A percentile compares a stretch with the other conserved stretches of the same genome.
phyloP scores from a whole-genome alignment of 495 filamentous ascomycete genomes.

The Xylaria nigripes region DNA sequence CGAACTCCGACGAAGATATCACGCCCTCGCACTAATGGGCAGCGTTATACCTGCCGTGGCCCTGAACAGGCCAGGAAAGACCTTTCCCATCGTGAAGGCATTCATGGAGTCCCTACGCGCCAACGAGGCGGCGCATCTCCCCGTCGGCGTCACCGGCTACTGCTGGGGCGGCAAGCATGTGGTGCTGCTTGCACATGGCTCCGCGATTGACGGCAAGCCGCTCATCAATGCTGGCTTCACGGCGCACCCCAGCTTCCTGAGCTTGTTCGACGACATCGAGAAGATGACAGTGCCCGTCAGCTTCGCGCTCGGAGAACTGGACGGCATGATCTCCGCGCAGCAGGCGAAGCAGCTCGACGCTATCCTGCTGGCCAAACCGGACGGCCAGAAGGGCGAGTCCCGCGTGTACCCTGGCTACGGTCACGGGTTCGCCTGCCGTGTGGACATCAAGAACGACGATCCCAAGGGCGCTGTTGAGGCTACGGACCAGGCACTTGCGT shows the following conservation, averaged over 20 bases:
- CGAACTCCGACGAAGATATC: slow-evolving; percentile 18
- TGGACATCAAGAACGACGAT: slow-evolving; percentile 6
- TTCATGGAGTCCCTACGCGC: slow-evolving; percentile 11
- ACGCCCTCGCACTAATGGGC: slow-evolving; percentile 32
- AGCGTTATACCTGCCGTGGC: slow-evolving; percentile 27
- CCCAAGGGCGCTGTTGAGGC: slow-evolving; percentile 15
- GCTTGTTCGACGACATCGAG: slow-evolving; percentile 13
- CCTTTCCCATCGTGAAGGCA: slow-evolving; percentile 27
- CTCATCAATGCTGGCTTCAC: slow-evolving; percentile 19
- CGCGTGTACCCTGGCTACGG: slow-evolving; percentile 12
- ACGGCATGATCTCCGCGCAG: slow-evolving; percentile 1
- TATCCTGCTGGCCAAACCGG: slow-evolving; percentile 10
- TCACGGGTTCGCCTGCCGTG: slow-evolving; percentile 19
- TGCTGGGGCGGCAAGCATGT: slow-evolving; percentile 24
- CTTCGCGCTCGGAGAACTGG: slow-evolving; percentile 15
- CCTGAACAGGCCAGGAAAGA: slow-evolving; percentile 26
- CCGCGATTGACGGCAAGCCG: slow-evolving; percentile 3
- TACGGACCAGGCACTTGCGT: slow-evolving; percentile 16
- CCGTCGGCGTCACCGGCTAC: slow-evolving; percentile 18
- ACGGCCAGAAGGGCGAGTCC: slow-evolving; percentile 12
- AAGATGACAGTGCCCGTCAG: slow-evolving; percentile 15
- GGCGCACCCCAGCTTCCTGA: slow-evolving; percentile 16
- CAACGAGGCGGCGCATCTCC: slow-evolving; percentile 9
- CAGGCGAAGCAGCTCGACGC: slow-evolving; percentile 17
- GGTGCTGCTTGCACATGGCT: slow-evolving; percentile 10